Percentiles rank a stretch among this genome's conserved stretches.
phyloP scores from a whole-genome alignment of 2,329 filamentous ascomycete genomes.

The Claviceps pazoutovae region DNA sequence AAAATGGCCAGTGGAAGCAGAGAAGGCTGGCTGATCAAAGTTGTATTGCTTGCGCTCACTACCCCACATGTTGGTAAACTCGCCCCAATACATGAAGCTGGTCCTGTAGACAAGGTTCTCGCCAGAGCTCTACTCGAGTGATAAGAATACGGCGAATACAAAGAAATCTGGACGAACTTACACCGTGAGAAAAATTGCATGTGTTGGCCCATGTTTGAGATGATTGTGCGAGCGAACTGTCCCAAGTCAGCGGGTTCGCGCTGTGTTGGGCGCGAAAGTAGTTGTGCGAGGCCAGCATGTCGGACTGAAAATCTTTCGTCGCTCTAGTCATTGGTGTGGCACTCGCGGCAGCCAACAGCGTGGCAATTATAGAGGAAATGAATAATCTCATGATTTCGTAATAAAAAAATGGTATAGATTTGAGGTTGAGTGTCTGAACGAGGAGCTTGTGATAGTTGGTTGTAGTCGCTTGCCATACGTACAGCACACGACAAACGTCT shows the following conservation, averaged over 20 bases:
- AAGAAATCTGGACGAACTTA: not conserved
- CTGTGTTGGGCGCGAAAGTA: conserved; percentile 1
- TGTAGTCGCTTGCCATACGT: not conserved
- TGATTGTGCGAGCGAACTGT: not conserved
- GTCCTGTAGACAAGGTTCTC: conserved; percentile 3
- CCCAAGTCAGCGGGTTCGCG: not conserved
- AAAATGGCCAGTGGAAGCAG: not conserved
- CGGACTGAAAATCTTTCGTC: not conserved
- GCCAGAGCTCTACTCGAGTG: not conserved
- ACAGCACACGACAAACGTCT: not conserved
- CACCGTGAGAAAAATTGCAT: conserved; percentile 1
- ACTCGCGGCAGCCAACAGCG: not conserved
- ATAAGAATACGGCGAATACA: not conserved
- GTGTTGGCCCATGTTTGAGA: conserved; percentile 1
- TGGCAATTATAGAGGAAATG: not conserved
- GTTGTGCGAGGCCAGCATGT: conserved; percentile 2
- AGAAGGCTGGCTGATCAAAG: not conserved
- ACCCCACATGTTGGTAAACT: conserved; percentile 2
- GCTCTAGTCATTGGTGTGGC: not conserved
- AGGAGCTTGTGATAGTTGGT: too few species aligned
- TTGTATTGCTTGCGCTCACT: conserved; percentile 1
- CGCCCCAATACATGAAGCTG: not conserved
- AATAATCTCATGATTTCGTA: not conserved
- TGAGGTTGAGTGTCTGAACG: not conserved
- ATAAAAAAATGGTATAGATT: too few species aligned